phyloP scores from a whole-genome alignment of 2,329 filamentous ascomycete genomes.

The Leptographium radiaticola region DNA sequence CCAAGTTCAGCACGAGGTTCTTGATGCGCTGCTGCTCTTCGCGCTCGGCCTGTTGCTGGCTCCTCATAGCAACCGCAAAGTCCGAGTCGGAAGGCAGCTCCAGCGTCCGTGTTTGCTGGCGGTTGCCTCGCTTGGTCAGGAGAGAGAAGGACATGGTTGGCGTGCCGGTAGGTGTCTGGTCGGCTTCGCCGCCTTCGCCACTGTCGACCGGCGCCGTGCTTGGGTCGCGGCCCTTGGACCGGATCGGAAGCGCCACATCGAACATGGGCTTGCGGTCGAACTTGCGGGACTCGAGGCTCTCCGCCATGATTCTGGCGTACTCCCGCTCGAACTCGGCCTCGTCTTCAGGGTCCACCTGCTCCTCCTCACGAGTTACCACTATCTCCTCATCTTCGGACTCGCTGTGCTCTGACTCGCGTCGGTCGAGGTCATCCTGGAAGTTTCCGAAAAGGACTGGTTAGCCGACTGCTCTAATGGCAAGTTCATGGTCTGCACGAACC shows the following conservation, averaged over 20 bases:
- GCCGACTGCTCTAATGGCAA: neutral
- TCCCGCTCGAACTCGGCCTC: conserved; percentile 97
- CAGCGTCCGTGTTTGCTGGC: conserved; percentile 90
- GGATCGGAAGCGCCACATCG: conserved; percentile 93
- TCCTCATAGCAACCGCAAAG: conserved; percentile 93
- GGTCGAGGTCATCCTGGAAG: conserved; percentile 30
- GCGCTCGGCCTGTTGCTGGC: conserved; percentile 83
- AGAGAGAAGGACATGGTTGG: conserved; percentile 93
- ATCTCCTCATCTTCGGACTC: conserved; percentile 73
- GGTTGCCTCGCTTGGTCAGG: conserved; percentile 89
- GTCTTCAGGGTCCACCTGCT: conserved; percentile 80
- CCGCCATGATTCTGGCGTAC: conserved; percentile 96
- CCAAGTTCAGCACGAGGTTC: conserved; percentile 90
- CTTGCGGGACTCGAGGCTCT: conserved; percentile 89
- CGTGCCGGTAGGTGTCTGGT: conserved; percentile 10
- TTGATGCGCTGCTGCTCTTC: conserved; percentile 99
- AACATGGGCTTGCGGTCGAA: conserved; percentile 92
- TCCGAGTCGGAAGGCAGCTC: conserved; percentile 82
- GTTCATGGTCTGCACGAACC: conserved; percentile 20
- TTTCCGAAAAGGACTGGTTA: neutral
- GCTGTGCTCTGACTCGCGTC: conserved; percentile 39
- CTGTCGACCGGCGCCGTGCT: conserved; percentile 8
- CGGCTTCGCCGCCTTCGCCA: neutral
- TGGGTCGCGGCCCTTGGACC: conserved; percentile 51
- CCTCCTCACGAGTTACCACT: conserved; percentile 80